These are phyloP conservation scores for Yamadazyma takamatsuzukensis DNA, from an alignment of 805 yeast genomes.

Conservation along the genomic window DNA sequence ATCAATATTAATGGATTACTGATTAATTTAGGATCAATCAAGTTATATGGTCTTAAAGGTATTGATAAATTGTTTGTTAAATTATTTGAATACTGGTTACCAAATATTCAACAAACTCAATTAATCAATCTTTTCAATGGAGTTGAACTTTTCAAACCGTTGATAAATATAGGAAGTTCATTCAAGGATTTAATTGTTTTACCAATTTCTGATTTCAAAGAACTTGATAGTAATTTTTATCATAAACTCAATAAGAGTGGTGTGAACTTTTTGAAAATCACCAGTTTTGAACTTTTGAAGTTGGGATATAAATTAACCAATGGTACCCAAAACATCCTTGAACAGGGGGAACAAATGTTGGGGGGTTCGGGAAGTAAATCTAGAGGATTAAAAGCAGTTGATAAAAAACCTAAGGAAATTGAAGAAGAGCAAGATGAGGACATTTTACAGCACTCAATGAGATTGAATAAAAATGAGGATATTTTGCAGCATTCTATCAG, in stretches of 20 bases:
- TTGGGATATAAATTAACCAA: constrained; percentile 83
- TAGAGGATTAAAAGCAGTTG: constrained; percentile 22
- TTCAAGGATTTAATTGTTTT: constrained; percentile 67
- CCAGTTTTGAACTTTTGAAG: constrained; percentile 76
- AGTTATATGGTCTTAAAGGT: constrained; percentile 75
- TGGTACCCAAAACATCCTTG: constrained; percentile 81
- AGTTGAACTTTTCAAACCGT: constrained; percentile 72
- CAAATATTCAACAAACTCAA: constrained; percentile 81
- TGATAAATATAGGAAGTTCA: constrained; percentile 76
- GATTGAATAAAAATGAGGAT: constrained; percentile 6
- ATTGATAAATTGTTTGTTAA: constrained; percentile 53
- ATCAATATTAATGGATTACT: constrained; percentile 86
- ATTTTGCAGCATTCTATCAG: constrained; percentile 10
- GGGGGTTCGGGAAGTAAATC: constrained; percentile 70
- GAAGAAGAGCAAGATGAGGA: neutral
- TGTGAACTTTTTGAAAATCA: constrained; percentile 64
- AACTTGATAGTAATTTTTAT: constrained; percentile 43
- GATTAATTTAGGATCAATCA: constrained; percentile 57
- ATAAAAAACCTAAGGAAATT: neutral
- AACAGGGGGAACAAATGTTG: constrained; percentile 71
- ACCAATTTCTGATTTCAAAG: constrained; percentile 71
- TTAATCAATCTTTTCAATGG: constrained; percentile 80
- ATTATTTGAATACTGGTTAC: constrained; percentile 77
- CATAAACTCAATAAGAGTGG: constrained; percentile 77
- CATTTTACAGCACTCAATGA: constrained; percentile 10